These are phyloP conservation scores for Rosa hybrid DNA, from an alignment of 331 rosid species.

Conservation along the genomic window DNA sequence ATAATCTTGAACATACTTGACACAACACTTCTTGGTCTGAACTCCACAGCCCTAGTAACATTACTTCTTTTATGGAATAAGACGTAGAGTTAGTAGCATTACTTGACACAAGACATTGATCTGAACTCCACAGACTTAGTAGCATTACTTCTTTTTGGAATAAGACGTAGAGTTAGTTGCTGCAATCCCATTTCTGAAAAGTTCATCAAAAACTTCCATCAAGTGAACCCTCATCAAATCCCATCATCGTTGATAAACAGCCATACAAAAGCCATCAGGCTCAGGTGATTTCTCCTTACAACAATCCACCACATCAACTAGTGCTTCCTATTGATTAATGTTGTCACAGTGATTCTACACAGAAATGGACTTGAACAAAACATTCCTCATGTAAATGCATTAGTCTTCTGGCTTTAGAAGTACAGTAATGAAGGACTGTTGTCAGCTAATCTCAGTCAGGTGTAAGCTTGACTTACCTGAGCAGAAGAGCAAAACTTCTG, in stretches of 20 bases:
- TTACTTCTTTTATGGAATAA: no score
- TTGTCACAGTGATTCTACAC: not conserved
- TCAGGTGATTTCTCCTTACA: not conserved
- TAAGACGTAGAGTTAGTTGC: not conserved
- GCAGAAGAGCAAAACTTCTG: not conserved
- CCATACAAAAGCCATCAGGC: not conserved
- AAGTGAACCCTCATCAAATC: not conserved
- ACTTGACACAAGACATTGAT: not conserved
- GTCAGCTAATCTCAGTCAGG: not conserved
- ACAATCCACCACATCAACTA: not conserved
- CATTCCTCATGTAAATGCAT: not conserved
- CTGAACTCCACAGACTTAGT: not conserved
- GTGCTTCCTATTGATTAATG: not conserved
- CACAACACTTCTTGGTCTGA: not conserved
- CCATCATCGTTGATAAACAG: not conserved
- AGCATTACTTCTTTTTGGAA: no score
- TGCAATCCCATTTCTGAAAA: not conserved
- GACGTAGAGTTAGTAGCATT: not conserved
- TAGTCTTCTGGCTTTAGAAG: not conserved
- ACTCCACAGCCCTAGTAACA: not conserved
- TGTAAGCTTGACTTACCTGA: not conserved
- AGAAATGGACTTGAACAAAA: not conserved
- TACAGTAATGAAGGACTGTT: not conserved
- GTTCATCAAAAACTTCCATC: not conserved
- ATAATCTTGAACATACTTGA: not conserved